These are phyloP conservation scores for Coemansia sp. DNA, from an alignment of 192 early-diverging fungal species.

Conservation along the genomic window DNA sequence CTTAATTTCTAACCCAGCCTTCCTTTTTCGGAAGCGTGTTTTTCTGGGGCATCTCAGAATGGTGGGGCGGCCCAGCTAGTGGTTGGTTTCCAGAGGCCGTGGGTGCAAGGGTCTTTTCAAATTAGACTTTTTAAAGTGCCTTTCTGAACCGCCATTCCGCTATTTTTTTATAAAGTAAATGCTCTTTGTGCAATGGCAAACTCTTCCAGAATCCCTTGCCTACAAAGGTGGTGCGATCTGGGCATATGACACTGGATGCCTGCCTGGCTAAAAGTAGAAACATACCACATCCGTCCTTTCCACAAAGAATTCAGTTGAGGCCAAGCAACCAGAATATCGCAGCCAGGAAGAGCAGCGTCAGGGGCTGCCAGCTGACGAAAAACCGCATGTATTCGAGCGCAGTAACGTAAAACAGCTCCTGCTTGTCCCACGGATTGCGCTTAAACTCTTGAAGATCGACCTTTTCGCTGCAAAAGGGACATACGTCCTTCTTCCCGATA, in stretches of 20 bases:
- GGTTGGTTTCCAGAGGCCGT: neutral
- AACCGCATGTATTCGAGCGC: slow-evolving; percentile 58
- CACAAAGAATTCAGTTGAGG: slow-evolving; percentile 21
- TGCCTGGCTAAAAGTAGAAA: neutral
- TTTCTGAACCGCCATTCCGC: neutral
- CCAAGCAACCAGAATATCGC: slow-evolving; percentile 45
- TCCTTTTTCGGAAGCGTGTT: neutral
- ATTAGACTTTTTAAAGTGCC: neutral
- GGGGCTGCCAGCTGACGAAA: slow-evolving; percentile 56
- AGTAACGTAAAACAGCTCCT: slow-evolving; percentile 54
- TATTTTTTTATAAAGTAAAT: neutral
- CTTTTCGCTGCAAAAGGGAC: slow-evolving; percentile 58
- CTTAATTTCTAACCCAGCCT: neutral
- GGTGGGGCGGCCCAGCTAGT: neutral
- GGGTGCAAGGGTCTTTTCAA: neutral
- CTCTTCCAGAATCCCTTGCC: neutral
- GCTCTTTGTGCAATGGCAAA: slow-evolving; percentile 15
- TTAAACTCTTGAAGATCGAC: slow-evolving; percentile 51
- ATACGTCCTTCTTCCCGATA: slow-evolving; percentile 55
- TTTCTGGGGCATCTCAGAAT: neutral
- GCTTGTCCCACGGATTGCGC: slow-evolving; percentile 56
- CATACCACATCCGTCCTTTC: neutral
- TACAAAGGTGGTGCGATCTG: neutral
- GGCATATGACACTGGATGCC: too few relatives aligned
- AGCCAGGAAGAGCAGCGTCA: slow-evolving; percentile 36